Evolutionary conservation across 192 early-diverging fungal species (phyloP).

Genomic region (Geranomyces variabilis): DNA sequence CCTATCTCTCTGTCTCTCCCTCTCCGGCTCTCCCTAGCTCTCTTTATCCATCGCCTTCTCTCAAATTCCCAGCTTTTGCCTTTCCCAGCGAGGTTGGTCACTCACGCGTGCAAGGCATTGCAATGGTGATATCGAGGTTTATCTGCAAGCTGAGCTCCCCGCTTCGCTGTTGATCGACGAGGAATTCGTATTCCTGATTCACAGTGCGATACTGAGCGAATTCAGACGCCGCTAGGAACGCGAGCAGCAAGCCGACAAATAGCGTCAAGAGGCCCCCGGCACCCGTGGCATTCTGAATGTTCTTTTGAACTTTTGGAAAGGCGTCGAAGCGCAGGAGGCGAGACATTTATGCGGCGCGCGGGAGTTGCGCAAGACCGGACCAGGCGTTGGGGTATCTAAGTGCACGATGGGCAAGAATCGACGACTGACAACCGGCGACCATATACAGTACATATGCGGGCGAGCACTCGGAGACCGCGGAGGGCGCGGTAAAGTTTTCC

Average conservation of each 20-base stretch:
- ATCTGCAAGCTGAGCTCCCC: constrained; percentile 71
- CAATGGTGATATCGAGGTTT: constrained; percentile 84
- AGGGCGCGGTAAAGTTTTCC: no score
- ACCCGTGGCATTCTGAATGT: constrained; percentile 71
- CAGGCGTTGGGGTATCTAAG: no score
- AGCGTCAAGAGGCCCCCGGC: constrained; percentile 76
- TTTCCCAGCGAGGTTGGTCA: neutral
- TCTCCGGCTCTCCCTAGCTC: neutral
- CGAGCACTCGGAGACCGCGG: no score
- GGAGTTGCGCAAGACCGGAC: no score
- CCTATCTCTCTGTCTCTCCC: no score
- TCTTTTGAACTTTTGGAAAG: constrained; percentile 86
- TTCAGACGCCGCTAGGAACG: constrained; percentile 71
- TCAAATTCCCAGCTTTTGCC: no score
- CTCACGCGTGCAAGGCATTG: constrained; percentile 77
- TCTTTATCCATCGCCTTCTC: neutral
- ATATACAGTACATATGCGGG: no score
- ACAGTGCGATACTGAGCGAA: constrained; percentile 65
- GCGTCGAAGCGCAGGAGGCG: constrained; percentile 59
- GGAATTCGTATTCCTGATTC: constrained; percentile 75
- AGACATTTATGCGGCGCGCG: neutral
- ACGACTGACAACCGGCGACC: no score
- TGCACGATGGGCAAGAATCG: no score
- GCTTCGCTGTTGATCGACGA: constrained; percentile 66
- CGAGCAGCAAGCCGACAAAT: constrained; percentile 66